phyloP scores from a whole-genome alignment of 2,329 filamentous ascomycete species.

The Cercospora brassicicola region DNA sequence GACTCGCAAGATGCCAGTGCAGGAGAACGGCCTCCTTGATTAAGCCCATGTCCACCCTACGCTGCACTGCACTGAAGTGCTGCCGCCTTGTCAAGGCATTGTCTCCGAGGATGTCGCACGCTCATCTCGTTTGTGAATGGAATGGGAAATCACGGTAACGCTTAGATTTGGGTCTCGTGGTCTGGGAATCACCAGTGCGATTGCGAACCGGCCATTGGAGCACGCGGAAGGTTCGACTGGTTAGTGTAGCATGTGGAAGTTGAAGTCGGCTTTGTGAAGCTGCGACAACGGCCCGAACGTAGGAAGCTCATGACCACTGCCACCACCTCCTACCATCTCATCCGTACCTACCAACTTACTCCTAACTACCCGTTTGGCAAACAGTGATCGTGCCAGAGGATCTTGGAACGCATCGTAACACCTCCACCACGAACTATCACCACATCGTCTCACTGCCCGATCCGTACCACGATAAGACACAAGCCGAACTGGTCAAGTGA shows the following conservation, averaged over 20 bases:
- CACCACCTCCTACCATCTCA: background rate
- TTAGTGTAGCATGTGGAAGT: conserved; percentile 7
- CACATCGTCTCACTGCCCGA: background rate
- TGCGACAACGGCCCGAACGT: background rate
- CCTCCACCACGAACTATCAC: background rate
- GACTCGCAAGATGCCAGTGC: background rate
- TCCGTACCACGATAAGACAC: conserved; percentile 4
- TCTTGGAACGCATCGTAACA: background rate
- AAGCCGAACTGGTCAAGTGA: conserved; percentile 6
- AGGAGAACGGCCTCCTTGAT: background rate
- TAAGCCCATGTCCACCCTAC: background rate
- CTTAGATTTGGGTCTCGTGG: background rate
- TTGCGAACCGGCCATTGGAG: background rate
- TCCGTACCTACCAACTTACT: background rate
- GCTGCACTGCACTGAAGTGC: conserved; percentile 27
- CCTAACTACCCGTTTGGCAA: background rate
- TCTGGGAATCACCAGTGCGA: background rate
- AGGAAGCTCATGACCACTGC: background rate
- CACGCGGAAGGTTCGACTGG: background rate
- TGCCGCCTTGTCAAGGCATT: conserved; percentile 28
- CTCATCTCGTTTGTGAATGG: background rate
- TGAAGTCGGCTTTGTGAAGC: background rate
- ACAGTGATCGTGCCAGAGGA: background rate
- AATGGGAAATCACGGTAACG: background rate
- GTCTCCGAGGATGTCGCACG: conserved; percentile 20